A percentile compares a stretch with the other conserved stretches of the same genome.
phyloP scores from a whole-genome alignment of 2,329 filamentous ascomycete genomes.

The Neonectria ditissima region DNA sequence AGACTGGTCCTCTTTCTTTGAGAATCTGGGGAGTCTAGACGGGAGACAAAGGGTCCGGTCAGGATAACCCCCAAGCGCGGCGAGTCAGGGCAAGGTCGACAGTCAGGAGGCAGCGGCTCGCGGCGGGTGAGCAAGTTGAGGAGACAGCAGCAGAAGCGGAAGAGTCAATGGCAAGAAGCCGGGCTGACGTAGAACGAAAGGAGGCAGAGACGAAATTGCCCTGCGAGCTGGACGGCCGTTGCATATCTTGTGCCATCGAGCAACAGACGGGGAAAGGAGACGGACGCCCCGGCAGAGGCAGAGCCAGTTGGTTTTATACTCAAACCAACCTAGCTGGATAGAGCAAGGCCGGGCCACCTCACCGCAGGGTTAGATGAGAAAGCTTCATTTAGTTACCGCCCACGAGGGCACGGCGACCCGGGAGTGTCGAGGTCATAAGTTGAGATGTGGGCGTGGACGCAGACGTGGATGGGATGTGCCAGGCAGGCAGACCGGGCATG shows the following conservation, averaged over 20 bases:
- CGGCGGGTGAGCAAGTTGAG: conserved; percentile 12
- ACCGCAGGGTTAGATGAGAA: conserved; percentile 23
- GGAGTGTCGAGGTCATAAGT: conserved; percentile 24
- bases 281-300: conserved; percentile 47
- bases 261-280: conserved; percentile 47
- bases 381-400: conserved; percentile 32
- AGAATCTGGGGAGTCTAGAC: conserved; percentile 10
- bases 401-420: conserved; percentile 28
- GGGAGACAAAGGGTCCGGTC: conserved; percentile 13
- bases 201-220: conserved; percentile 43
- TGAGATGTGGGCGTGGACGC: conserved; percentile 18
- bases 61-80: conserved; percentile 12
- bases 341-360: conserved; percentile 33
- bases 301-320: conserved; percentile 56
- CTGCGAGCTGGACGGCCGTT: conserved; percentile 54
- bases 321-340: conserved; percentile 38
- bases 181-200: conserved; percentile 14
- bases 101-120: conserved; percentile 14
- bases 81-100: conserved; percentile 23
- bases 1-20: neutral
- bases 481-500: conserved; percentile 23
- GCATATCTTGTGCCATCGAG: conserved; percentile 57
- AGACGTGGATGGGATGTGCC: conserved; percentile 13
- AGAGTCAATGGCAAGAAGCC: conserved; percentile 24
- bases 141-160: conserved; percentile 5